Conservation (phyloP, 2,329 filamentous ascomycete genomes). For the Fusarium pseudograminearum region DNA sequence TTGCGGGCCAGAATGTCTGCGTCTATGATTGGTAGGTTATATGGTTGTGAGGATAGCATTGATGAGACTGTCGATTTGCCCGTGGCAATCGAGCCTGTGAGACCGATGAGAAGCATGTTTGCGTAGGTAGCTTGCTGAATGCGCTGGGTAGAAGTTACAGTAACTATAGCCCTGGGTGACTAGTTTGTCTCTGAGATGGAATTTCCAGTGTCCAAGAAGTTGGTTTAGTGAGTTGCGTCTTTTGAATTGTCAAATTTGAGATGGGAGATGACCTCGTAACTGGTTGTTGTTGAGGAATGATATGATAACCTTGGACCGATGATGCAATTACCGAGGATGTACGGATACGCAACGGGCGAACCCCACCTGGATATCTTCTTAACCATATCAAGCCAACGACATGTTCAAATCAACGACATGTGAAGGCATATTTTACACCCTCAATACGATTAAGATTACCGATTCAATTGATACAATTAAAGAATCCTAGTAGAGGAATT, state of each 20-base stretch:
- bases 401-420: conserved; percentile 28
- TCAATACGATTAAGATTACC: background rate
- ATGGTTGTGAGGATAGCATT: conserved; percentile 82
- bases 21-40: conserved; percentile 91
- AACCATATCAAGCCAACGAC: conserved; percentile 23
- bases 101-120: conserved; percentile 89
- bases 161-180: background rate
- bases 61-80: conserved; percentile 96
- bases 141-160: background rate
- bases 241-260: background rate
- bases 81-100: conserved; percentile 97
- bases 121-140: background rate
- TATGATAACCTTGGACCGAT: conserved; percentile 31
- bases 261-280: background rate
- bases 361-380: conserved; percentile 15
- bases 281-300: conserved; percentile 23
- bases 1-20: conserved; percentile 92
- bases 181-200: background rate
- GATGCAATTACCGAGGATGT: conserved; percentile 44
- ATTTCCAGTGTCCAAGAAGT: background rate
- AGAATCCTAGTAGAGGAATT: background rate
- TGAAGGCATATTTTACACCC: conserved; percentile 3
- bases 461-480: conserved; percentile 6
- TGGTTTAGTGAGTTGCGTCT: background rate
- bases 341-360: background rate